Evolutionary conservation across 2,329 filamentous ascomycete species (phyloP).

Genomic region (Podosphaera fusca): DNA sequence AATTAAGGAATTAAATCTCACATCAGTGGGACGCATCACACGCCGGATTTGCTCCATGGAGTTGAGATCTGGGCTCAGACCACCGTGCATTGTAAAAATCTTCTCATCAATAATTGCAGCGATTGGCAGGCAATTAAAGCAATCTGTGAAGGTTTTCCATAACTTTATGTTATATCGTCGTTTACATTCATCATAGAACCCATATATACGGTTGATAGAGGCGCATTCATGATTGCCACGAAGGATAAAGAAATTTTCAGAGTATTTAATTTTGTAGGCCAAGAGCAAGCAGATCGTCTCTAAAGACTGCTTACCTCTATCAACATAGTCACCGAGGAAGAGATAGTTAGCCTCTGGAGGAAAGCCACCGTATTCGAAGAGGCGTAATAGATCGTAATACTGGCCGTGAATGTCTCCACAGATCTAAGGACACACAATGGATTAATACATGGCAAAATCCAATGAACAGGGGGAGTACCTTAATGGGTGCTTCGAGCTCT

Average conservation of each 20-base stretch:
- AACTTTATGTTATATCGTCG: slow-evolving; percentile 1
- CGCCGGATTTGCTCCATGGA: slow-evolving; percentile 99
- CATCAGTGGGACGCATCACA: slow-evolving; percentile 96
- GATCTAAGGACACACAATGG: slow-evolving; percentile 35
- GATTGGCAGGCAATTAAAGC: slow-evolving; percentile 91
- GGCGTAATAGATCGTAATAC: slow-evolving; percentile 90
- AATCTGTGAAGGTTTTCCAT: slow-evolving; percentile 96
- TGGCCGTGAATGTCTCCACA: slow-evolving; percentile 98
- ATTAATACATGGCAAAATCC: neutral
- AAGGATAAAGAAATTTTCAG: slow-evolving; percentile 3
- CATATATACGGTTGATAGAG: slow-evolving; percentile 1
- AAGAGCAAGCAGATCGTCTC: slow-evolving; percentile 95
- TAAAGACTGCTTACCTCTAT: slow-evolving; percentile 95
- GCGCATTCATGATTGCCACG: slow-evolving; percentile 3
- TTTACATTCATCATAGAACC: slow-evolving; percentile 3
- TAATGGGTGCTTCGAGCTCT: slow-evolving; percentile 94
- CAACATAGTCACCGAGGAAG: slow-evolving; percentile 96
- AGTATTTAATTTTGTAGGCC: slow-evolving; percentile 66
- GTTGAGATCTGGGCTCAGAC: slow-evolving; percentile 88
- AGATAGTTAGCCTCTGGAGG: slow-evolving; percentile 98
- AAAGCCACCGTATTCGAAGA: slow-evolving; percentile 97
- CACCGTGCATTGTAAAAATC: slow-evolving; percentile 99
- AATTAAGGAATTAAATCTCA: slow-evolving; percentile 21
- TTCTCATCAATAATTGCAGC: slow-evolving; percentile 98
- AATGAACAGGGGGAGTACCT: slow-evolving; percentile 33